Base-by-base conservation (phyloP, 768 basidiomycete genomes). In the Amanita phalloides region DNA sequence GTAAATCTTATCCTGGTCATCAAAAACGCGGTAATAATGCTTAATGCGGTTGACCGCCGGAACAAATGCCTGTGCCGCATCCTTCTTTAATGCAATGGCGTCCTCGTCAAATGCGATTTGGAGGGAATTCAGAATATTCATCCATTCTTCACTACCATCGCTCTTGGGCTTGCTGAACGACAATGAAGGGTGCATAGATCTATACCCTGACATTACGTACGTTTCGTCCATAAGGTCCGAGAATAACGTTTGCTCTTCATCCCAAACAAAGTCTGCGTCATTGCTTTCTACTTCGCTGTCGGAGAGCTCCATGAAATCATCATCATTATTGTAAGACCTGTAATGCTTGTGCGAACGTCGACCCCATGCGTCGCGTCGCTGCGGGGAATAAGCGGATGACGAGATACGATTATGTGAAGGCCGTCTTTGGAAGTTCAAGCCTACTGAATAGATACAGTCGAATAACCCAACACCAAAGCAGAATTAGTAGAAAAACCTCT, bases 161-260 rank as follows among this genome's bases (percentile, higher is more conserved):
- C 61, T 58, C 28, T 62, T 58, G 6, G 61, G 52, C 28, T 68
- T 69, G 53, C 11, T 17, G 42, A 37, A 14, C 10, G n/a, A n/a
- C 5, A 17, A 54, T 49, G 49, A 53, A 53, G 56, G 54, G 53
- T 52, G 54, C 53, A 52, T 43, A 56, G 21, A 46, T 42, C 48
- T 47, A 54, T 20, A 46, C 32, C 11, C 13, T 13, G 28, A 45
- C 5, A 47, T 41, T 23, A 54, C 64, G 55, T 61, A 74, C 74
- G 61, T 66, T 45, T 71, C 68, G 36, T 74, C 69, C 61, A 78
- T 60, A 20, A 79, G 63, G 41, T 71, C 72, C 13, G 72, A 69
- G n/a, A 77, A 68, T 32, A 80, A 66, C 2, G 77, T 76, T n/a
- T 60, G 63, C 57, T 77, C 77, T 54, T 76, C 73, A 36, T 78